Evolutionary conservation across 1,284 basidiomycete genomes (phyloP), one percentile per base, ranked within the genome.

Genomic region (Pterulicium gracile): DNA sequence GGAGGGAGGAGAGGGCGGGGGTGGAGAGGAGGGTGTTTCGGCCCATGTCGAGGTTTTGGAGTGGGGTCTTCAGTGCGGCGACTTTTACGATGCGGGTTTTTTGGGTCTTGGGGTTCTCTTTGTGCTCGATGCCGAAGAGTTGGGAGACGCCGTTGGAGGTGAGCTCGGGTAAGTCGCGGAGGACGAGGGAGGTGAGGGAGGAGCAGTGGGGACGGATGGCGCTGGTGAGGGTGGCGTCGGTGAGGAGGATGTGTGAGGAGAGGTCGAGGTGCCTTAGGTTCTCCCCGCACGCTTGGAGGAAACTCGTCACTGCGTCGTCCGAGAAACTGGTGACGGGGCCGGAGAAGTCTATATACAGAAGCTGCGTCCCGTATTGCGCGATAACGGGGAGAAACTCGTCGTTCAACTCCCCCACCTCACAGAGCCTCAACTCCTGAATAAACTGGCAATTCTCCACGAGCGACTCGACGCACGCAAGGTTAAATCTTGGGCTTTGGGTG

Each of bases 401-500:
- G 46, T 72, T 60, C 48, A 96, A 63, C 53, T 78, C 68, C 4
- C 87, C 91, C 24, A 97, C 67, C 57, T 96, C 88, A 46, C 79
- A 77, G 24, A 98, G 68, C 1, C 86, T 75, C 1, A 98, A 74
- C 48, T 83, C 79, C 4, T 64, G 71, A 15, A 98, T 64, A 15
- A 52, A 54, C 66, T 50, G 63, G 1, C 73, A 69, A 53, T 87
- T 92, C 46, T 71, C 61, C 14, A 83, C 77, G 34, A 98, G 74
- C 2, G 73, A 61, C 20, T 75, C 58, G 48, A 88, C 66, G 56
- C 85, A 89, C 5, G 76, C 73, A 1, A 81, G 57, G 58, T 95
- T 83, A 61, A 98, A 94, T 4, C 93, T 79, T 2, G 93, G 91
- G 51, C 86, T 89, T 58, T 92, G 88, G 0, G 76, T 86, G 52